phyloP scores from a whole-genome alignment of 495 filamentous ascomycete genomes.

The Rhizodiscina lignyota region DNA sequence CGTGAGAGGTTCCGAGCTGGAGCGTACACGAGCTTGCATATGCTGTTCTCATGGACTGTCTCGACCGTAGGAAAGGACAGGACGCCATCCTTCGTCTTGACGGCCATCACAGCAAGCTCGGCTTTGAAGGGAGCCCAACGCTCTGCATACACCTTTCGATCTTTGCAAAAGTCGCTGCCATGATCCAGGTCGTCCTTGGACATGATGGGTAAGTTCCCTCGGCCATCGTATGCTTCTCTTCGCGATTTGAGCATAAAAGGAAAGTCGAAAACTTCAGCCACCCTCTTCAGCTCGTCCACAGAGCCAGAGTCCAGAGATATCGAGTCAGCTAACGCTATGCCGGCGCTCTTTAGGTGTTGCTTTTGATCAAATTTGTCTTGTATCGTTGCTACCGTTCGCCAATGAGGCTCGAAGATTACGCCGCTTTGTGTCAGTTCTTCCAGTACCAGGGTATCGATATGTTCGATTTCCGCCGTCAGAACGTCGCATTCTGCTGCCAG shows the following conservation, averaged over 20 bases:
- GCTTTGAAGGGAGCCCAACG: slow-evolving; percentile 74
- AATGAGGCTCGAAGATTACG: slow-evolving; percentile 63
- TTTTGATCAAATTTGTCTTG: slow-evolving; percentile 97
- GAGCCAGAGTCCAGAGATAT: slow-evolving; percentile 36
- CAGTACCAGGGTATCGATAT: slow-evolving; percentile 84
- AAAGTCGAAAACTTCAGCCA: slow-evolving; percentile 52
- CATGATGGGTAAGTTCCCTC: slow-evolving; percentile 71
- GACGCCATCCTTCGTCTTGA: slow-evolving; percentile 67
- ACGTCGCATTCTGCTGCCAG: slow-evolving; percentile 67
- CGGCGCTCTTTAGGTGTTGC: slow-evolving; percentile 48
- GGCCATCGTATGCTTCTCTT: slow-evolving; percentile 86
- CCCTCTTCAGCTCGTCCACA: slow-evolving; percentile 41
- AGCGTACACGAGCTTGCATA: slow-evolving; percentile 86
- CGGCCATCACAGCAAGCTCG: slow-evolving; percentile 89
- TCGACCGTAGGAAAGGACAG: slow-evolving; percentile 82
- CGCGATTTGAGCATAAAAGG: slow-evolving; percentile 92
- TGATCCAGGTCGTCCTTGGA: slow-evolving; percentile 49
- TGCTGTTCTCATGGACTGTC: slow-evolving; percentile 85
- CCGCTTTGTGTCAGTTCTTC: slow-evolving; percentile 48
- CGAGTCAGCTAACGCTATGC: slow-evolving; percentile 56
- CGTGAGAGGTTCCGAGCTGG: slow-evolving; percentile 60
- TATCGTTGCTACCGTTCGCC: slow-evolving; percentile 76
- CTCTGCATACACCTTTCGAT: slow-evolving; percentile 49
- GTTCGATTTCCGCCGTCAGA: slow-evolving; percentile 93
- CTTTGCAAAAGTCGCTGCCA: neutral